phyloP scores from a whole-genome alignment of 805 yeast genomes.

The Candida qinlingensis region DNA sequence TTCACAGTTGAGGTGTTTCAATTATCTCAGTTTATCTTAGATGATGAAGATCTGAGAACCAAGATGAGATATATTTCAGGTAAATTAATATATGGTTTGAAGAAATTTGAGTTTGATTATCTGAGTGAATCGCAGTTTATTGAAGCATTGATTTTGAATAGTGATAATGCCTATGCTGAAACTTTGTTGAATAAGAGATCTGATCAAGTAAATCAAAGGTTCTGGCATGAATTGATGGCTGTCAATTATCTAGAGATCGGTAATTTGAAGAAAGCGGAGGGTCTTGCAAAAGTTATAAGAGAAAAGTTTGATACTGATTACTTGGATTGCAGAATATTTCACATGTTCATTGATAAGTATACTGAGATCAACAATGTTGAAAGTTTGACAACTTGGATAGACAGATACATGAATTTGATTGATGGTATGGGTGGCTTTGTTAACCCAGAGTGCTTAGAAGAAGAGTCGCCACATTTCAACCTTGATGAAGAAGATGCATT shows the following conservation, averaged over 20 bases:
- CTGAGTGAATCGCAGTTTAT: constrained; percentile 47
- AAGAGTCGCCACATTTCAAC: constrained; percentile 9
- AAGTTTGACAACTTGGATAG: constrained; percentile 30
- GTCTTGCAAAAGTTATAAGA: constrained; percentile 26
- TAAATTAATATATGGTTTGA: constrained; percentile 35
- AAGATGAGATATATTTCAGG: constrained; percentile 37
- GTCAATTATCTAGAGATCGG: constrained; percentile 32
- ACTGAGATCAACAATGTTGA: constrained; percentile 22
- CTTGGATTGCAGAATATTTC: constrained; percentile 32
- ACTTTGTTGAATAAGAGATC: constrained; percentile 32
- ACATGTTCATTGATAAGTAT: constrained; percentile 31
- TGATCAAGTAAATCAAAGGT: constrained; percentile 36
- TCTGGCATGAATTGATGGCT: constrained; percentile 51
- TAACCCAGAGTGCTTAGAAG: neutral
- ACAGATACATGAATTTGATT: constrained; percentile 23
- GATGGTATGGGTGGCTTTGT: constrained; percentile 20
- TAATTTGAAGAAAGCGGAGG: constrained; percentile 32
- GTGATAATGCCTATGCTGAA: constrained; percentile 31
- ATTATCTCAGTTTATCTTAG: constrained; percentile 34
- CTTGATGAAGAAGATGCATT: constrained; percentile 27
- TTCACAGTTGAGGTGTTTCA: constrained; percentile 32
- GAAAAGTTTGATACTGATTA: constrained; percentile 26
- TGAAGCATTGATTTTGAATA: constrained; percentile 34
- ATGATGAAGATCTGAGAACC: constrained; percentile 26
- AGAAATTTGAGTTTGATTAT: constrained; percentile 43